Base-by-base conservation (phyloP, 23 red algal genomes). In the Gracilaria vermiculophylla region DNA sequence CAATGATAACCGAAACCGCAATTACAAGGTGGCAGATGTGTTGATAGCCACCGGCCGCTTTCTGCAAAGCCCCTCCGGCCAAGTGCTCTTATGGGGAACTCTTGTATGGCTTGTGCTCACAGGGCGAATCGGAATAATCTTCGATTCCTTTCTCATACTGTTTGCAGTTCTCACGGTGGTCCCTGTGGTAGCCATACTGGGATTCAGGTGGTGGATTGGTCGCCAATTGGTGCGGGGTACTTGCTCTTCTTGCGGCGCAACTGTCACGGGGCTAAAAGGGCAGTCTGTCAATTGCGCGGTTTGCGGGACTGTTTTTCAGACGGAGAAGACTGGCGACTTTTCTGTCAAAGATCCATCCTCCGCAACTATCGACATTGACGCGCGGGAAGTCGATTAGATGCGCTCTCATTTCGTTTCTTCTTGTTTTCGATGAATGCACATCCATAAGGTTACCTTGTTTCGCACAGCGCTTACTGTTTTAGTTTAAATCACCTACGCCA, bases 61-160 rank as follows among this genome's bases (percentile, higher is more conserved):
- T 69, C 47, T 91, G 36, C 81, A 83, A 62, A 82, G 71, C 35
- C 55, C 78, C 15, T 75, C 83, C 5, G 94, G 94, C 27, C 94
- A 96, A 70, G 61, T 91, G n/a, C 43, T 87, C 0, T 55, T 90
- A 1, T 96, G 94, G 94, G 86, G 48, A 41, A 48, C 80, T 50
- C 86, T 96, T 13, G 80, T 91, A 33, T 96, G 94, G 94, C 94
- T 96, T 17, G 94, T 96, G 33, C 44, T 96, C 32, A 91, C 86
- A 1, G 94, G 94, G 25, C 86, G 94, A 29, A 91, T 96, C 48
- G 94, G 94, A 29, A 69, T 96, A 11, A 88, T 96, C 16, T 96
- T 96, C 43, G 94, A 96, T 48, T 96, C 94, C 4, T 91, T 96
- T 61, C 86, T 96, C 13, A 66, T 96, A 27, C 27, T 96, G 29